A percentile compares a stretch with the other conserved stretches of the same genome.
Conservation (phyloP, 176 grass and related monocot genomes). For the Triticum turgidum region DNA sequence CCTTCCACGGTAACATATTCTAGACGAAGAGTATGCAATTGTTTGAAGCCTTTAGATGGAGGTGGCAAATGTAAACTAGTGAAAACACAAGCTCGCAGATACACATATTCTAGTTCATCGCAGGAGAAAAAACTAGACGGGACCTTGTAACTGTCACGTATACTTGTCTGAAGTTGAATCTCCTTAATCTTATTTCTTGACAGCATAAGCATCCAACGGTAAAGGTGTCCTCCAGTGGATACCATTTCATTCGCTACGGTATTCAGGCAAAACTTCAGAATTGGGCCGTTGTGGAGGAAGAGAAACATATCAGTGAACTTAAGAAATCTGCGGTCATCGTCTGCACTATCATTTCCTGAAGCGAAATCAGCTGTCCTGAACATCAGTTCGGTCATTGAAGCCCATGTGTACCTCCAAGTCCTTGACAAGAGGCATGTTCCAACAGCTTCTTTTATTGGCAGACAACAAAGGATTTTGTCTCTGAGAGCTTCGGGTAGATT, state of each 20-base stretch:
- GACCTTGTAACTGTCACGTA: conserved; percentile 11
- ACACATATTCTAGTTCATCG: conserved; percentile 16
- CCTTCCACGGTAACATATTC: background rate
- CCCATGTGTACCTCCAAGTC: conserved; percentile 52
- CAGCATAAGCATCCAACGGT: conserved; percentile 44
- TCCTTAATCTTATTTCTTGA: conserved; percentile 55
- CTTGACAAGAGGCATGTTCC: conserved; percentile 46
- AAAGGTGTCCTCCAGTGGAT: conserved; percentile 28
- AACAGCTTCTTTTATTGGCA: conserved; percentile 52
- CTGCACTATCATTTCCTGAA: conserved; percentile 15
- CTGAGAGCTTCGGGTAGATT: conserved; percentile 36
- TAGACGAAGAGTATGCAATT: conserved; percentile 35
- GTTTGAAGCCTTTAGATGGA: conserved; percentile 37
- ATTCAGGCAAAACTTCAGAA: conserved; percentile 39
- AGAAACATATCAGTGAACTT: conserved; percentile 23
- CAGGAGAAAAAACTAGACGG: conserved; percentile 42
- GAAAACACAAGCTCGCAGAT: conserved; percentile 11
- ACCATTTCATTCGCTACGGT: background rate
- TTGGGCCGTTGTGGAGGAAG: conserved; percentile 39
- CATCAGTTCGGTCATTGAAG: conserved; percentile 39
- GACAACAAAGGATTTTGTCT: conserved; percentile 47
- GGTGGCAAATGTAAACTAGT: conserved; percentile 1
- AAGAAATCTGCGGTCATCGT: conserved; percentile 1
- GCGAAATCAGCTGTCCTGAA: conserved; percentile 34
- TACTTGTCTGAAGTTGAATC: conserved; percentile 8